phyloP scores from a whole-genome alignment of 164 flowering plant species.

The Chimonanthus praecox region DNA sequence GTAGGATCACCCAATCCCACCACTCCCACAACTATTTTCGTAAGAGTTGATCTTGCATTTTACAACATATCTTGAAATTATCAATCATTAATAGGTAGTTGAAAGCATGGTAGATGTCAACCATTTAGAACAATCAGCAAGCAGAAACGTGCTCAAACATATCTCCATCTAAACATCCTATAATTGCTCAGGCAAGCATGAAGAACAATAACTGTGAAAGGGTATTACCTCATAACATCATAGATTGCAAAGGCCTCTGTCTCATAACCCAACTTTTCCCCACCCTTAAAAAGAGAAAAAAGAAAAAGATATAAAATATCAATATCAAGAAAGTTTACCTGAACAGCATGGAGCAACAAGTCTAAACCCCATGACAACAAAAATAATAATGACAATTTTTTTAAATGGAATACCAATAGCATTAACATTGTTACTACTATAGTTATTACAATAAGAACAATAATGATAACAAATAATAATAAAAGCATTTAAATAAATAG shows the following conservation, averaged over 20 bases:
- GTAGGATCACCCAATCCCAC: too few relatives aligned
- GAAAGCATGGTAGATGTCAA: neutral
- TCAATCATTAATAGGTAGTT: neutral
- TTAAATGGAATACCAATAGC: too few relatives aligned
- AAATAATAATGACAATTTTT: neutral
- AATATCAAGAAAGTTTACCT: constrained; percentile 2
- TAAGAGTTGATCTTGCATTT: too few relatives aligned
- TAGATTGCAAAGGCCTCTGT: constrained; percentile 86
- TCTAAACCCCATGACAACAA: neutral
- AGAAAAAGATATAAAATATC: constrained; percentile 4
- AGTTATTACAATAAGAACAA: too few relatives aligned
- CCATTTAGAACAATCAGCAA: neutral
- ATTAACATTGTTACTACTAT: too few relatives aligned
- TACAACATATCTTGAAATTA: too few relatives aligned
- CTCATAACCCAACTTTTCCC: constrained; percentile 81
- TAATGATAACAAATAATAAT: too few relatives aligned
- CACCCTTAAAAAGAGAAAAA: constrained; percentile 49
- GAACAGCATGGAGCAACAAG: neutral
- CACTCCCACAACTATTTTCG: too few relatives aligned
- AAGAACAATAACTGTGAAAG: neutral
- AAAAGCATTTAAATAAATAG: too few relatives aligned
- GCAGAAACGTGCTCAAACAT: neutral
- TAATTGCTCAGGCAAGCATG: neutral
- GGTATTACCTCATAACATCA: constrained; percentile 75
- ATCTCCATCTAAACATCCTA: neutral